Conservation (phyloP, 1,284 basidiomycete species). For the Fistulina hepatica region DNA sequence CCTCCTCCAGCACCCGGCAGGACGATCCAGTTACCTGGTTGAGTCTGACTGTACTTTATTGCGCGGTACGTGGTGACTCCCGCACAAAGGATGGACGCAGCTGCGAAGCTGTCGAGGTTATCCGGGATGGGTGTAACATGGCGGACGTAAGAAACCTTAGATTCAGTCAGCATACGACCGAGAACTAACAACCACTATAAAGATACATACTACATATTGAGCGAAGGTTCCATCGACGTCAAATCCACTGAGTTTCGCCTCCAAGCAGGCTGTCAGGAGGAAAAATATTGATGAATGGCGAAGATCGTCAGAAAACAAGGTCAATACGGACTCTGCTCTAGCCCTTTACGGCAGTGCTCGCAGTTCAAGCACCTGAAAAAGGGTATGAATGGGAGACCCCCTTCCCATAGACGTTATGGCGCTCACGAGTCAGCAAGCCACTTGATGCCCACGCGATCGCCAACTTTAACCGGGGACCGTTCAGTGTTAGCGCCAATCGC, state of each 20-base stretch:
- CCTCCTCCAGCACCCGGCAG: constrained; percentile 74
- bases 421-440: constrained; percentile 66
- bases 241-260: constrained; percentile 60
- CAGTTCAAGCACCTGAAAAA: constrained; percentile 41
- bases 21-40: constrained; percentile 70
- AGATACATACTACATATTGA: constrained; percentile 70
- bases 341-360: constrained; percentile 62
- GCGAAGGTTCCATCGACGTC: constrained; percentile 78
- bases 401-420: constrained; percentile 8
- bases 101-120: constrained; percentile 49
- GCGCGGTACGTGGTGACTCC: constrained; percentile 80
- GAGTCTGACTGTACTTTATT: constrained; percentile 62
- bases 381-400: constrained; percentile 1
- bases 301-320: too few species aligned
- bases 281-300: too few species aligned
- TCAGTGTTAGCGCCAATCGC: constrained; percentile 38
- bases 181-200: too few species aligned
- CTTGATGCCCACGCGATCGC: constrained; percentile 83
- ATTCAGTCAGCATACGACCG: too few species aligned
- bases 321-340: constrained; percentile 71
- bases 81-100: constrained; percentile 78
- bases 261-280: too few species aligned
- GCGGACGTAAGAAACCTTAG: constrained; percentile 54
- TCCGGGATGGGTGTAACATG: constrained; percentile 73
- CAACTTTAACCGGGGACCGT: constrained; percentile 53